These are phyloP conservation scores for Boletus subcaerulescens DNA, from an alignment of 768 basidiomycete genomes.

Conservation along the genomic window DNA sequence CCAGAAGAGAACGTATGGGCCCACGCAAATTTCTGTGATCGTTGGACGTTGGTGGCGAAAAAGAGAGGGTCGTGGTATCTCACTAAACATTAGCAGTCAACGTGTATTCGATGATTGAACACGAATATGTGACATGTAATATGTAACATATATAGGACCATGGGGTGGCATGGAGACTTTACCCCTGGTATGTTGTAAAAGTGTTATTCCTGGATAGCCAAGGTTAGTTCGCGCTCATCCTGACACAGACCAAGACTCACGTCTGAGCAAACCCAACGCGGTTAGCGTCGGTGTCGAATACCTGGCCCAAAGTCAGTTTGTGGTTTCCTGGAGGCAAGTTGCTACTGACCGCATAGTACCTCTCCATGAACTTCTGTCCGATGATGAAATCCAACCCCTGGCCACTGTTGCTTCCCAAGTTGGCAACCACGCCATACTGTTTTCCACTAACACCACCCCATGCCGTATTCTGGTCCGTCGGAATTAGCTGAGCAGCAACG, in stretches of 20 bases:
- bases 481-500: constrained; percentile 21
- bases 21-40: no score
- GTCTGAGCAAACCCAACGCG: constrained; percentile 23
- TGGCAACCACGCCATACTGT: constrained; percentile 9
- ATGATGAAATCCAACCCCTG: neutral
- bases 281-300: constrained; percentile 20
- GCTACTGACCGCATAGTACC: constrained; percentile 6
- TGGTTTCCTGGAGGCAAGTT: neutral
- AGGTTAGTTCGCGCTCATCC: neutral
- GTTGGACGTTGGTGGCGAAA: no score
- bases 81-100: no score
- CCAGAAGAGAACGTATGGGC: no score
- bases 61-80: no score
- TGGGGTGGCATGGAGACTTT: neutral
- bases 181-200: constrained; percentile 3
- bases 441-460: constrained; percentile 11
- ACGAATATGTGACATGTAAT: no score
- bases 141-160: no score
- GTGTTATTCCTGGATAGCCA: constrained; percentile 19
- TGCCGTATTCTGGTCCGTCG: constrained; percentile 9
- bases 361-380: constrained; percentile 2
- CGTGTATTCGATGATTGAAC: no score
- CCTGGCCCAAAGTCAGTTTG: neutral
- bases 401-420: neutral
- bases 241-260: constrained; percentile 10